Percentiles rank a stretch among this genome's conserved stretches.
phyloP scores from a whole-genome alignment of 768 basidiomycete genomes.

The Phaeotremella skinneri region DNA sequence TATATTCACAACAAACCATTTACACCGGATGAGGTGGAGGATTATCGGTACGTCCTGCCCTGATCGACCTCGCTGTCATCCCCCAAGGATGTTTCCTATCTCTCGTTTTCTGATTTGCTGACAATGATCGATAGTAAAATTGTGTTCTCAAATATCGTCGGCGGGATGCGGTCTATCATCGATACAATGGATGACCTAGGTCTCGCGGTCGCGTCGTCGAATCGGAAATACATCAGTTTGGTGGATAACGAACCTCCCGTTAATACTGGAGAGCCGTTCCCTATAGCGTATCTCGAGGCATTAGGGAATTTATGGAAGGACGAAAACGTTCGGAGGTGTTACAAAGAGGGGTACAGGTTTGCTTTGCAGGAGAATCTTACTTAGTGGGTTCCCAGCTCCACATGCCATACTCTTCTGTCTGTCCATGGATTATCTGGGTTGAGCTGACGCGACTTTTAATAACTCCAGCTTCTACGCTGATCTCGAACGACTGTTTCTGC shows the following conservation, averaged over 20 bases:
- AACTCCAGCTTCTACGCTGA: conserved; percentile 64
- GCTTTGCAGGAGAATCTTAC: conserved; percentile 75
- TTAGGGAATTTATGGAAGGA: conserved; percentile 75
- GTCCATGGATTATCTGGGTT: conserved; percentile 55
- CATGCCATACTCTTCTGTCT: conserved; percentile 3
- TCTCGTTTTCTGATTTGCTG: neutral
- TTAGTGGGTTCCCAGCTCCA: conserved; percentile 55
- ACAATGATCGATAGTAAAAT: conserved; percentile 61
- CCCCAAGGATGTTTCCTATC: neutral
- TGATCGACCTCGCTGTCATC: neutral
- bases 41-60: conserved; percentile 55
- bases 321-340: conserved; percentile 69
- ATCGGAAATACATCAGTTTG: conserved; percentile 60
- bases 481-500: conserved; percentile 74
- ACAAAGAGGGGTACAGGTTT: conserved; percentile 79
- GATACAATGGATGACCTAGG: conserved; percentile 89
- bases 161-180: conserved; percentile 76
- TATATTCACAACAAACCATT: conserved; percentile 88
- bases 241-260: conserved; percentile 70
- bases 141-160: conserved; percentile 85
- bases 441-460: neutral
- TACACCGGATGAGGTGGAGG: conserved; percentile 75
- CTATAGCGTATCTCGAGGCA: conserved; percentile 64
- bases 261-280: conserved; percentile 77
- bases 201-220: conserved; percentile 66